Base-by-base conservation (phyloP, 2,329 filamentous ascomycete genomes). In the Clonostachys solani region DNA sequence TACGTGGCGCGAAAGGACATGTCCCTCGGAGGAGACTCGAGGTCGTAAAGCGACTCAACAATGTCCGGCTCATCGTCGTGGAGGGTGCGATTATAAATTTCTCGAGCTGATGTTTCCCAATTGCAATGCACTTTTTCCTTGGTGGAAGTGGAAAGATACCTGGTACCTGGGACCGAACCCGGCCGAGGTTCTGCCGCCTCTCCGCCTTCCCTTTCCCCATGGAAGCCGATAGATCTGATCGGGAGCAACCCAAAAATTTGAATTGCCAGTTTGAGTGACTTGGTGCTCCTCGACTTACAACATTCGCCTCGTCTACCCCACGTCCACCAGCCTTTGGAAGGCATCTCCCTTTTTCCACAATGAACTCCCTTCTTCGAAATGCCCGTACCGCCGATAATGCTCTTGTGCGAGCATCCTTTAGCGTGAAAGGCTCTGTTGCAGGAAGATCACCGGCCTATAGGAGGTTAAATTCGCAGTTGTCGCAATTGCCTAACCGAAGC, bases 361-460 rank as follows among this genome's bases (percentile, higher is more conserved):
- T 78, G 76, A 72, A 68, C 57, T 67, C 71, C 49, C 56, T 76
- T 48, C 63, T 68, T 55, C 69, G 60, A 68, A 73, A 68, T 67
- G 69, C 60, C 47, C 56, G 54, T 40, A 64, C 65, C 53, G 63
- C 72, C 54, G 64, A 73, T 51, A 63, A 63, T 55, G 65, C 65
- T 54, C 60, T 75, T 40, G 61, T 66, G 16, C 64, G 72, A 60
- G 66, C 66, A 46, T 66, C 71, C 53, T 60, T 66, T 48, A 65
- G 68, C 50, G 44, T 59, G 43, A 54, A 51, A 29, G 23, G 23
- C 52, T 49, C 60, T 50, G 63, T 67, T 36, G 59, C 66, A 52
- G 64, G 69, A 61, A 73, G 69, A 65, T 69, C 71, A 46, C 73
- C 74, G 47, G 71, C 73, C 18, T 74, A 72, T 54, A 64, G 69